Evolutionary conservation across 495 filamentous ascomycete genomes (phyloP), one percentile per base, ranked within the genome.

Genomic region (Lepidopterella palustris): DNA sequence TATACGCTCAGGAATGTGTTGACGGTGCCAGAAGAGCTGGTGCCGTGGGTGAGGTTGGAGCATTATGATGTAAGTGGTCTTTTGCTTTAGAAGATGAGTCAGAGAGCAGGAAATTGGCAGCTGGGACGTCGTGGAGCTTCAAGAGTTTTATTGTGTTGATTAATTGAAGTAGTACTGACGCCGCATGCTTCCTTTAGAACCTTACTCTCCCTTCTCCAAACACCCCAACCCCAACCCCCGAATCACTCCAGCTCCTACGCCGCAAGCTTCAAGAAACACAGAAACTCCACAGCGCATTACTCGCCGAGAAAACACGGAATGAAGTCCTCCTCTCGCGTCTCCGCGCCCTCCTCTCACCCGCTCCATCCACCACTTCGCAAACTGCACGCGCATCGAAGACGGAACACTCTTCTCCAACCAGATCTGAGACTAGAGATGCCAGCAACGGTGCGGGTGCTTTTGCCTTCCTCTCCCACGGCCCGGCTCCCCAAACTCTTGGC

Each of bases 1-100:
- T 96, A 89, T 72, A 84, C 87, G 25, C 76, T 98, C 75, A 80
- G 93, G 61, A 97, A 96, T 72, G 88, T 96, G 59, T 76, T 98
- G 63, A 85, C 82, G 9, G 83, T 97, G 29, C 83, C 84, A 0
- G 77, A 82, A 29, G 88, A 88, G 35, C 71, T 95, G 53, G 80
- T 84, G 65, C 73, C 78, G 35, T 96, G 87, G 84, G 84, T 97
- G 57, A 78, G 84, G 53, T 75, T 98, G 55, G 82, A 80, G 49
- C 92, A 97, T 80, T 96, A 98, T 73, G 84, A 91, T 75, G 85
- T 87, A 66, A 51, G 67, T 31, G 48, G 65, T n/a, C n/a, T n/a
- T n/a, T n/a, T n/a, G n/a, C n/a, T 54, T 50, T 21, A 9, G 24
- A 18, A 1, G 39, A 26, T 39, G 9, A 18, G 40, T 55, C 29